A percentile compares a stretch with the other conserved stretches of the same genome.
Evolutionary conservation across 2,329 filamentous ascomycete species (phyloP).

Genomic region (Aspergillus eucalypticola): DNA sequence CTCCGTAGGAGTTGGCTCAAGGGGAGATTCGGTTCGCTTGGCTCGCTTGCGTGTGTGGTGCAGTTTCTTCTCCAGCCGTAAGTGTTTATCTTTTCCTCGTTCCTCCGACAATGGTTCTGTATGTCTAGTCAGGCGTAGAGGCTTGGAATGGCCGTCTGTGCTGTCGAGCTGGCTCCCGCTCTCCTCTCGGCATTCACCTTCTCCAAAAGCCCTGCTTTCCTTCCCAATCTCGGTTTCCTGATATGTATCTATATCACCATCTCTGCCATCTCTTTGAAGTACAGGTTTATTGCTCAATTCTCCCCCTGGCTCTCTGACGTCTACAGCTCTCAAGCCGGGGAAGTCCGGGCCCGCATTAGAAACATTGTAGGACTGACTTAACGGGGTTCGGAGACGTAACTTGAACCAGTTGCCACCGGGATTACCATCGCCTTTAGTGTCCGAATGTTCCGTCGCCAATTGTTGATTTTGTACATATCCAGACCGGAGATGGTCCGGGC

Average conservation of each 20-base stretch:
- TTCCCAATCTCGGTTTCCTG: not conserved
- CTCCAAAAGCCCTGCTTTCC: not conserved
- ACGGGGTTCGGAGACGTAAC: constrained; percentile 16
- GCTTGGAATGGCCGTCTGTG: not conserved
- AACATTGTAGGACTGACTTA: constrained; percentile 15
- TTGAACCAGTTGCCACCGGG: constrained; percentile 17
- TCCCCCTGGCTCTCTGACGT: not conserved
- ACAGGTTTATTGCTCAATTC: not conserved
- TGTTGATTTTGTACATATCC: not conserved
- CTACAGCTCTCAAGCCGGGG: too few species aligned
- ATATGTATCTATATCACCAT: too few species aligned
- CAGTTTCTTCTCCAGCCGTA: not conserved
- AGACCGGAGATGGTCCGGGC: not conserved
- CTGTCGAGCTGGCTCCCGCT: not conserved
- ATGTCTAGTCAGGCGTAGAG: not conserved
- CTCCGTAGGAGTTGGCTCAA: constrained; percentile 30
- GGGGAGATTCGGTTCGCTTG: not conserved
- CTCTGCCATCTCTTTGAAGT: too few species aligned
- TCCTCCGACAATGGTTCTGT: not conserved
- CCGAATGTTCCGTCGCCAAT: not conserved
- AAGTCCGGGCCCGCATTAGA: not conserved
- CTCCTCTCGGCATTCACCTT: not conserved
- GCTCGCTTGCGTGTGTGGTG: constrained; percentile 9
- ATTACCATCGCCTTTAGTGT: constrained; percentile 8
- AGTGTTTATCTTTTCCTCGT: not conserved